These are phyloP conservation scores for Exserohilum rostratum DNA, from an alignment of 2,329 filamentous ascomycete species.

Conservation along the genomic window DNA sequence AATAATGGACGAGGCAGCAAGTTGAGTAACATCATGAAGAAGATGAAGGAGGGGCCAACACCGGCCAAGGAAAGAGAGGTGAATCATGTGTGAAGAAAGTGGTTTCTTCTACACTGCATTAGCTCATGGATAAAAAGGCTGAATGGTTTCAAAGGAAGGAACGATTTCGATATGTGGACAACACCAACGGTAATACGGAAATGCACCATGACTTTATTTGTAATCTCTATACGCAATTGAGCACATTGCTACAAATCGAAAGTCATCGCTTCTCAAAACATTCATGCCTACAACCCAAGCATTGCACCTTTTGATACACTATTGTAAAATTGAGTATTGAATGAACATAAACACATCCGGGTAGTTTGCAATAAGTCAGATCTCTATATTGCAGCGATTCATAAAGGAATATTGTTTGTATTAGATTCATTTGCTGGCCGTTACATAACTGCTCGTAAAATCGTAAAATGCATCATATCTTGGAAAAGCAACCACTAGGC, in stretches of 20 bases:
- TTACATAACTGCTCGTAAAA: slow-evolving; percentile 1
- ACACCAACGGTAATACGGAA: background rate
- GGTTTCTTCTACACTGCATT: background rate
- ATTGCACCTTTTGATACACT: too few relatives aligned
- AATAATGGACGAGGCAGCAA: slow-evolving; percentile 27
- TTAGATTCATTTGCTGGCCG: slow-evolving; percentile 2
- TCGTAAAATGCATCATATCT: slow-evolving; percentile 5
- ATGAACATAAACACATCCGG: too few relatives aligned
- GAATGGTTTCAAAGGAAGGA: background rate
- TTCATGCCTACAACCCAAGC: too few relatives aligned
- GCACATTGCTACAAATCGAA: background rate
- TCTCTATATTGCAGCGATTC: too few relatives aligned
- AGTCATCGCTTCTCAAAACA: too few relatives aligned
- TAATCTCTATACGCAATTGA: too few relatives aligned
- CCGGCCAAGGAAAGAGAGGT: slow-evolving; percentile 16
- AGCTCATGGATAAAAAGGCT: background rate
- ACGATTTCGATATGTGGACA: background rate
- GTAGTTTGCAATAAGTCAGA: too few relatives aligned
- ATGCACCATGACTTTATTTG: too few relatives aligned
- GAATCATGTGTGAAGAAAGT: background rate
- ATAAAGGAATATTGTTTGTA: too few relatives aligned
- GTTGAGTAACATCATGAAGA: slow-evolving; percentile 43
- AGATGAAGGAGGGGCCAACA: slow-evolving; percentile 40
- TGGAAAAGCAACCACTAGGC: background rate
- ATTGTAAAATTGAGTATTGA: too few relatives aligned